These are phyloP conservation scores for Raphanus hybrid DNA, from an alignment of 441 rosid genomes.

Conservation along the genomic window DNA sequence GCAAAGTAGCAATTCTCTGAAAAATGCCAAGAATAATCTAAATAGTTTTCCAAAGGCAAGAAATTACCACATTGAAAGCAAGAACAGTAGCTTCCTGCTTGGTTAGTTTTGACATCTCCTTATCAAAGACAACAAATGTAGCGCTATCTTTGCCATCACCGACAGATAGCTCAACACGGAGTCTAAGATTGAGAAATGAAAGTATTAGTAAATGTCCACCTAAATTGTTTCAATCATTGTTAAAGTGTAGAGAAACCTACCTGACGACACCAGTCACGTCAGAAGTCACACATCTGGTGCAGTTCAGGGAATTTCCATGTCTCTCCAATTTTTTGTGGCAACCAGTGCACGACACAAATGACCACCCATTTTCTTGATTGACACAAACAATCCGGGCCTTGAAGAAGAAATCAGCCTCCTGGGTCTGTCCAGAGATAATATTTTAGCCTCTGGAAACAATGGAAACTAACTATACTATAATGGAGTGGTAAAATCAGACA, in stretches of 20 bases:
- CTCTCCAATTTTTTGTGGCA: background rate
- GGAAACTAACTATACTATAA: too few species aligned
- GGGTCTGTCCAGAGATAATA: background rate
- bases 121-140: too few species aligned
- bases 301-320: background rate
- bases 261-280: background rate
- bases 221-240: too few species aligned
- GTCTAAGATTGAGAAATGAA: too few species aligned
- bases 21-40: background rate
- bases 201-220: too few species aligned
- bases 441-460: background rate
- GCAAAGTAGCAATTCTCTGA: too few species aligned
- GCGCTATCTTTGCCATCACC: too few species aligned
- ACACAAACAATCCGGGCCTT: background rate
- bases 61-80: background rate
- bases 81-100: background rate
- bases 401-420: background rate
- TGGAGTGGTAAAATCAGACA: too few species aligned
- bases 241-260: background rate
- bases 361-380: background rate
- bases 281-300: background rate
- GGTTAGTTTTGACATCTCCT: too few species aligned
- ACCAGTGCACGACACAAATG: background rate
- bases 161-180: too few species aligned
- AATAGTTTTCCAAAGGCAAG: too few species aligned